Conservation (phyloP, 441 rosid genomes). For the Melastoma candidum region DNA sequence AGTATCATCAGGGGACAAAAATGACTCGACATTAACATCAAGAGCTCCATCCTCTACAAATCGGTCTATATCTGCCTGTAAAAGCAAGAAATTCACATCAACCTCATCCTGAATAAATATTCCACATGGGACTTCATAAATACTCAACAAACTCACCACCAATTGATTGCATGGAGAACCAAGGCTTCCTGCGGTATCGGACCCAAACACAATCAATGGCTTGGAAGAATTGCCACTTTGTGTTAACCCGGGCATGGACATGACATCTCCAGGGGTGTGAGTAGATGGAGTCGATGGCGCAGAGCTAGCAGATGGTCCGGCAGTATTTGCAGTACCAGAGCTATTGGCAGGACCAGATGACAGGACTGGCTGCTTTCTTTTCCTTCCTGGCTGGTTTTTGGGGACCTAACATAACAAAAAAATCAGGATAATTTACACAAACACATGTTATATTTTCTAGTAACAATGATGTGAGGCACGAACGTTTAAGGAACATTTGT, state of each 20-base stretch:
- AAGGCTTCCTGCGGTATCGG: slow-evolving; percentile 61
- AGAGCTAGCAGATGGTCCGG: slow-evolving; percentile 10
- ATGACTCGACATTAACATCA: slow-evolving; percentile 30
- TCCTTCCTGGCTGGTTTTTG: slow-evolving; percentile 9
- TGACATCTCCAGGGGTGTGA: slow-evolving; percentile 82
- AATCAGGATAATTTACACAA: too few relatives aligned
- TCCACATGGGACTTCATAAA: background rate
- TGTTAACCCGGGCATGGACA: slow-evolving; percentile 69
- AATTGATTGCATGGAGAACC: slow-evolving; percentile 74
- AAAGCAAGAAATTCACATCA: background rate
- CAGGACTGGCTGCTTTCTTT: slow-evolving; percentile 8
- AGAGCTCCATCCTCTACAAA: slow-evolving; percentile 22
- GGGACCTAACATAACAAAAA: slow-evolving; percentile 1
- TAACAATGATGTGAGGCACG: too few relatives aligned
- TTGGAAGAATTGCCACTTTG: slow-evolving; percentile 67
- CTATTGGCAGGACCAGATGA: slow-evolving; percentile 11
- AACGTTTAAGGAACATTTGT: too few relatives aligned
- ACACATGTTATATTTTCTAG: too few relatives aligned
- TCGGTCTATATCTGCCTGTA: slow-evolving; percentile 17
- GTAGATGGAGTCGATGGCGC: slow-evolving; percentile 40
- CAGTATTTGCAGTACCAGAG: slow-evolving; percentile 8
- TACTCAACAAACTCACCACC: slow-evolving; percentile 18
- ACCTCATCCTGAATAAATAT: background rate
- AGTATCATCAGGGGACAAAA: slow-evolving; percentile 22
- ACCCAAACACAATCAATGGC: slow-evolving; percentile 52